Conservation (phyloP, 495 filamentous ascomycete genomes). For the Articulospora tetracladia region DNA sequence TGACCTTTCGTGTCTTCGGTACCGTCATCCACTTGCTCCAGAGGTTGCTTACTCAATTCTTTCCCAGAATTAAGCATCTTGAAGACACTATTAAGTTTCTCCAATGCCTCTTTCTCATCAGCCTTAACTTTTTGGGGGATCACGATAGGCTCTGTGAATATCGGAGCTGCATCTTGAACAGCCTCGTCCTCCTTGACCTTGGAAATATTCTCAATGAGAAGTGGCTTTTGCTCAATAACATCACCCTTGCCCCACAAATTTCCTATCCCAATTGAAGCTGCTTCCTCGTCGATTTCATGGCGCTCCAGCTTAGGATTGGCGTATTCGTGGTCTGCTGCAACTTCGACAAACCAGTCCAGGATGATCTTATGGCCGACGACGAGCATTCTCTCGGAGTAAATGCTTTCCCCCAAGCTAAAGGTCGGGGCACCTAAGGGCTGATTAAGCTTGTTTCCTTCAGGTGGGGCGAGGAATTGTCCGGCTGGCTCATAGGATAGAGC, state of each 20-base stretch:
- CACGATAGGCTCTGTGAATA: background rate
- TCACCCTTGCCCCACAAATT: background rate
- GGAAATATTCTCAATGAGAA: too few relatives aligned
- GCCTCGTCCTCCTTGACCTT: too few relatives aligned
- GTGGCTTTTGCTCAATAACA: too few relatives aligned
- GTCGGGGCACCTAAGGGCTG: conserved; percentile 37
- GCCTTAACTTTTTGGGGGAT: background rate
- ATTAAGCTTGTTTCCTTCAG: conserved; percentile 32
- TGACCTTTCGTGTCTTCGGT: background rate
- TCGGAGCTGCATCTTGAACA: background rate
- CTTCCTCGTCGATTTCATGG: conserved; percentile 1
- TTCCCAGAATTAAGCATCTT: background rate
- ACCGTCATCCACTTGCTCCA: too few relatives aligned
- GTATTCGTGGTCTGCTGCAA: conserved; percentile 20
- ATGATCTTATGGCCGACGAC: conserved; percentile 31
- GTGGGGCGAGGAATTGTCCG: conserved; percentile 44
- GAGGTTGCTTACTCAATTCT: too few relatives aligned
- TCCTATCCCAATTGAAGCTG: background rate
- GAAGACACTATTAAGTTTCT: background rate
- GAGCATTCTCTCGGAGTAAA: conserved; percentile 35
- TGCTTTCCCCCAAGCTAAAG: conserved; percentile 38
- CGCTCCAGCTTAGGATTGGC: conserved; percentile 13
- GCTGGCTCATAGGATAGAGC: conserved; percentile 43
- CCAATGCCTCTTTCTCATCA: background rate
- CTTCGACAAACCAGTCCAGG: conserved; percentile 42